Base-by-base conservation (phyloP, 2,329 filamentous ascomycete genomes). In the Chlorencoelia australis region DNA sequence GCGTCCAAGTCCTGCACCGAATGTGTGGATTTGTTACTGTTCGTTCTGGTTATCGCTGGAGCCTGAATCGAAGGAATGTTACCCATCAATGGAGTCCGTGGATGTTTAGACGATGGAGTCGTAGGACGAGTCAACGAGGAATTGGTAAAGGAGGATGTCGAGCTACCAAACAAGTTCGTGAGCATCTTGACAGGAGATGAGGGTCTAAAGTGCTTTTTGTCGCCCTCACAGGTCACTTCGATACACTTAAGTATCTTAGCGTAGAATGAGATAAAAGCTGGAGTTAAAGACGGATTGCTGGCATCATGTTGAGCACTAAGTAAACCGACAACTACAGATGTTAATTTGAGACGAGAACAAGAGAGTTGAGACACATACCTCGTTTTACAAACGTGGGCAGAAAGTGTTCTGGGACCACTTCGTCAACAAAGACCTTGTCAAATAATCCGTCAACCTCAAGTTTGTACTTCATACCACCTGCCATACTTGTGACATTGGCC, bases 121-220 rank as follows among this genome's bases (percentile, higher is more conserved):
- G 50, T 10, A 6, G 13, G 14, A 14, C 62, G 61, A 13, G 62
- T 60, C 25, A 63, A 39, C 56, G 56, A 40, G 20, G 47, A 45
- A 11, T 44, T 35, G 24, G 66, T 69, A 7, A 62, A 56, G 2
- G 58, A 46, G 40, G 46, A 48, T 49, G 32, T 60, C 9, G 63
- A 58, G 22, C 59, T 62, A 43, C 65, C 68, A 21, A 67, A 59
- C 36, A 95, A 74, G 52, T 73, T 94, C 0, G 88, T 93, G 11
- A 96, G 67, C 52, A 94, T 69, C 57, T 95, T 96, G 31, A 93
- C 84, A 0, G 89, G 88, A 1, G 88, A 95, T n/a, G 80, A 74
- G 4, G 78, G 77, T 7, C 89, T 70, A 53, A 84, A 83, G 1
- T 76, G 78, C 37, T 71, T 71, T 56, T 75, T 82, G 51, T 79